phyloP scores from a whole-genome alignment of 306 rosid species.

The Fragaria iinumae region DNA sequence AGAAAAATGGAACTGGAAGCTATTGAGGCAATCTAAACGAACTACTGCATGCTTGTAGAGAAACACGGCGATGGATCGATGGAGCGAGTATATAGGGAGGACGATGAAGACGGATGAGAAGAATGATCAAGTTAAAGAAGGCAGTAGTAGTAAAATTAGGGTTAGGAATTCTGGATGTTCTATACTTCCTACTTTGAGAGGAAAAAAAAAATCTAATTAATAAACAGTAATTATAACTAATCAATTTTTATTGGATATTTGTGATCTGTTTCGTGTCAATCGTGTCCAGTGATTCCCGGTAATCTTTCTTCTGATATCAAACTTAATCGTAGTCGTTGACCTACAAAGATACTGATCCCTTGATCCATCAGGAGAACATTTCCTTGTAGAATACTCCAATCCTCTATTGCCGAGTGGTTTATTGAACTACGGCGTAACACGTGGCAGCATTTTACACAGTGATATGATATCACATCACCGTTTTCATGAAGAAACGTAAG shows the following conservation, averaged over 20 bases:
- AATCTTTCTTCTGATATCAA: neutral
- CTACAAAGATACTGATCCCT: too few relatives aligned
- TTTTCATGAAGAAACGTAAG: too few relatives aligned
- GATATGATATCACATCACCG: too few relatives aligned
- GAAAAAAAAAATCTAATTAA: neutral
- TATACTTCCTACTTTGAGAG: neutral
- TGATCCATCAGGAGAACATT: too few relatives aligned
- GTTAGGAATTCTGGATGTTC: neutral
- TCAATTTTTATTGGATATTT: neutral
- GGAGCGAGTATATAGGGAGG: neutral
- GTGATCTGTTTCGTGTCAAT: neutral
- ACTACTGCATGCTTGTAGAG: neutral
- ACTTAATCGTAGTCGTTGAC: neutral
- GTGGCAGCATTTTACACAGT: too few relatives aligned
- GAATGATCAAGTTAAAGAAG: constrained; percentile 2
- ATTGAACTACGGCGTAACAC: too few relatives aligned
- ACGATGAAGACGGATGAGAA: constrained; percentile 17
- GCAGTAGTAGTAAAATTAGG: constrained; percentile 6
- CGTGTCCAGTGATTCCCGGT: neutral
- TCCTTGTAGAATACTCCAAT: too few relatives aligned
- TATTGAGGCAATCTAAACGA: neutral
- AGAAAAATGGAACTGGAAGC: neutral
- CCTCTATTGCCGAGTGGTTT: too few relatives aligned
- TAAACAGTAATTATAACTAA: neutral
- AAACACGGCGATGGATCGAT: constrained; percentile 1